These are phyloP conservation scores for Durio zibethinus DNA, from an alignment of 345 rosid species.

Conservation along the genomic window DNA sequence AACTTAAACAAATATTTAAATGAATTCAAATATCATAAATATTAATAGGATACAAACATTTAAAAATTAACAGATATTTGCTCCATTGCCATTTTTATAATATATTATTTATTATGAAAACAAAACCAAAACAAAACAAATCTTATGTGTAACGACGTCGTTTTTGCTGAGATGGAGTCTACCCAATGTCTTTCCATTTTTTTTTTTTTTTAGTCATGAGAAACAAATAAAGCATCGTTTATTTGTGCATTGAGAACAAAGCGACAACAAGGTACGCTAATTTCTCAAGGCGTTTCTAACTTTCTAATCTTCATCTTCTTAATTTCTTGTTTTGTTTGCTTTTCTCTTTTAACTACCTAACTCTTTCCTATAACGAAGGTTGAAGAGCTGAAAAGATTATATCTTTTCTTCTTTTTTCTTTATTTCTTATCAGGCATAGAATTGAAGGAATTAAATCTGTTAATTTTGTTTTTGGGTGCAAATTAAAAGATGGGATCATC, in stretches of 20 bases:
- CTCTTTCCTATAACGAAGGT: neutral
- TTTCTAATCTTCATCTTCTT: neutral
- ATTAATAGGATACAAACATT: no score
- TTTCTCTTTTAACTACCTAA: neutral
- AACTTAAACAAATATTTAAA: no score
- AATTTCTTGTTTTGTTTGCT: neutral
- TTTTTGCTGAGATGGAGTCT: neutral
- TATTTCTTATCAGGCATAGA: neutral
- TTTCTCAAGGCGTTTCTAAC: neutral
- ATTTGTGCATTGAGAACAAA: neutral
- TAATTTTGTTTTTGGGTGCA: neutral
- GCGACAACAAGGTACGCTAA: neutral
- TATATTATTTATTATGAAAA: no score
- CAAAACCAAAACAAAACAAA: no score
- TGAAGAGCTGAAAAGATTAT: neutral
- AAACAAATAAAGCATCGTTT: neutral
- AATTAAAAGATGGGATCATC: slow-evolving; percentile 40
- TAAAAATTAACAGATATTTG: no score
- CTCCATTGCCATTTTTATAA: no score
- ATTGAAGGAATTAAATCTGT: neutral
- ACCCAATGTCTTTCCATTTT: neutral
- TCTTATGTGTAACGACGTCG: neutral
- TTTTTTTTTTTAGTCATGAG: neutral
- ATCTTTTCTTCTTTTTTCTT: neutral
- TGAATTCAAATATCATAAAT: no score